phyloP scores from a whole-genome alignment of 75 land plant genomes.

The Chamaecyparis obtusa region DNA sequence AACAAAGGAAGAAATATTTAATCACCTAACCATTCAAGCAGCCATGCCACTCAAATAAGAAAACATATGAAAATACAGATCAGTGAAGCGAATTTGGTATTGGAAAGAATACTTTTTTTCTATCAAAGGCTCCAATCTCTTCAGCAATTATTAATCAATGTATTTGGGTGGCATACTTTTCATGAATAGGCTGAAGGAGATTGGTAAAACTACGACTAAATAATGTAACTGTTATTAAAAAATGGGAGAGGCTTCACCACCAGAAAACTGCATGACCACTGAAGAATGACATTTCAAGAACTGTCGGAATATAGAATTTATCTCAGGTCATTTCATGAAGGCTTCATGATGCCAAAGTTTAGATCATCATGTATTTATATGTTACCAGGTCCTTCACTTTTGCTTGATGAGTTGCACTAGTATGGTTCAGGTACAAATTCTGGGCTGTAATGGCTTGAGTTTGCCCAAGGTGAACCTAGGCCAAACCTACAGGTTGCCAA shows the following conservation, averaged over 20 bases:
- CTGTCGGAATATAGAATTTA: not conserved
- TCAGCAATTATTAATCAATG: not conserved
- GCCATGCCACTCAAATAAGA: not conserved
- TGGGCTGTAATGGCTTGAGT: too few species aligned
- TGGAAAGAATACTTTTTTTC: not conserved
- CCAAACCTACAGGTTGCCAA: too few species aligned
- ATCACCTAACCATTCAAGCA: not conserved
- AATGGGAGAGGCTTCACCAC: not conserved
- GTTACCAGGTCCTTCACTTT: too few species aligned
- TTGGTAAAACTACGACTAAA: not conserved
- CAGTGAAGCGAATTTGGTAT: not conserved
- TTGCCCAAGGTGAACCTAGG: too few species aligned
- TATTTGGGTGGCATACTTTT: not conserved
- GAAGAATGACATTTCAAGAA: not conserved
- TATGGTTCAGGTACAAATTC: too few species aligned
- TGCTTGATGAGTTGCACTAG: too few species aligned
- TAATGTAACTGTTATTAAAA: not conserved
- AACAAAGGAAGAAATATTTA: not conserved
- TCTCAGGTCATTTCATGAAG: not conserved
- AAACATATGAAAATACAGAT: not conserved
- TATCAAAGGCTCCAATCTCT: not conserved
- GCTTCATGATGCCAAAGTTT: not conserved
- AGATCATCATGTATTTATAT: not conserved
- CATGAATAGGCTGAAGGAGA: not conserved
- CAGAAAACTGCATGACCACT: not conserved